Percentiles rank a stretch among this genome's conserved stretches.
These are phyloP conservation scores for Exserohilum rostratum DNA, from an alignment of 2,329 filamentous ascomycete genomes.

Conservation along the genomic window DNA sequence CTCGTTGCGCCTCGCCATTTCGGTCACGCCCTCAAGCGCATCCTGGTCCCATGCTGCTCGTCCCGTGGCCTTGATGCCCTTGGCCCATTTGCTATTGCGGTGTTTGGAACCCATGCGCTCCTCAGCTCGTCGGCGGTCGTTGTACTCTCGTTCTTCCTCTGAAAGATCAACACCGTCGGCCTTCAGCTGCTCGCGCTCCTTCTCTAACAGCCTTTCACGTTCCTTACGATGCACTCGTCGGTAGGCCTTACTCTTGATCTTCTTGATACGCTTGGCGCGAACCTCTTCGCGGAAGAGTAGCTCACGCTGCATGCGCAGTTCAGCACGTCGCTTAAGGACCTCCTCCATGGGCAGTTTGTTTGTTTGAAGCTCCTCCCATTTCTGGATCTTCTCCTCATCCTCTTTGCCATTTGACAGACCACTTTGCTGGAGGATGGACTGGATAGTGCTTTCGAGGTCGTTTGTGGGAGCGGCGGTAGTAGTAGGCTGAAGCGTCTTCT, in stretches of 20 bases:
- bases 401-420: constrained; percentile 71
- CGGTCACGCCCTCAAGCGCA: constrained; percentile 75
- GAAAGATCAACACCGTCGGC: constrained; percentile 66
- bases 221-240: constrained; percentile 89
- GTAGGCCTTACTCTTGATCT: constrained; percentile 98
- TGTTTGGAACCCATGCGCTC: constrained; percentile 86
- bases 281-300: constrained; percentile 87
- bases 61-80: constrained; percentile 78
- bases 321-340: constrained; percentile 72
- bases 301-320: constrained; percentile 81
- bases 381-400: constrained; percentile 68
- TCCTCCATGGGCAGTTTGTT: constrained; percentile 76
- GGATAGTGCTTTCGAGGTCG: constrained; percentile 83
- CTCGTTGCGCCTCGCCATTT: constrained; percentile 82
- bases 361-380: constrained; percentile 71
- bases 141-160: constrained; percentile 68
- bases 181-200: constrained; percentile 63
- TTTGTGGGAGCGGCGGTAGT: constrained; percentile 68
- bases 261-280: constrained; percentile 90
- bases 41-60: constrained; percentile 88
- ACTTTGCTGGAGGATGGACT: constrained; percentile 88
- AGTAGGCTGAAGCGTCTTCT: constrained; percentile 68
- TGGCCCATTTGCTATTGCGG: constrained; percentile 90
- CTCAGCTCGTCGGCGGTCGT: constrained; percentile 77
- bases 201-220: constrained; percentile 63